Percentiles rank a stretch among this genome's conserved stretches.
Evolutionary conservation across 345 rosid species (phyloP).

Genomic region (Turnera subulata): DNA sequence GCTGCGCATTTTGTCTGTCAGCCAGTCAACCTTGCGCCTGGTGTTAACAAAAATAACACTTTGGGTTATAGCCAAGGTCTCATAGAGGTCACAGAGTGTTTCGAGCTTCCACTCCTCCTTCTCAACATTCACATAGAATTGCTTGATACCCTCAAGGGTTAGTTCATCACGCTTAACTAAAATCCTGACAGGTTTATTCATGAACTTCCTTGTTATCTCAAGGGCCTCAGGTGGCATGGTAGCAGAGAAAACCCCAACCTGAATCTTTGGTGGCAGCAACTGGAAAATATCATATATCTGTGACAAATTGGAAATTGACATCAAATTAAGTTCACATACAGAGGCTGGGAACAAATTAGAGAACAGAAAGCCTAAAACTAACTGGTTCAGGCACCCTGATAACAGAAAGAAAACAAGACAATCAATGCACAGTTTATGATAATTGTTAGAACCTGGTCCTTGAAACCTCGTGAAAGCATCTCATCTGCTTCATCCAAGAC

Average conservation of each 20-base stretch:
- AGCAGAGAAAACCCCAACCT: conserved; percentile 87
- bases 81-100: conserved; percentile 74
- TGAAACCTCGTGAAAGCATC: conserved; percentile 24
- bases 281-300: conserved; percentile 89
- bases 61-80: conserved; percentile 83
- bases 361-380: background rate
- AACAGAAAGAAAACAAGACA: background rate
- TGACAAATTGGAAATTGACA: background rate
- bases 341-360: no score
- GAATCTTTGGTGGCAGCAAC: conserved; percentile 65
- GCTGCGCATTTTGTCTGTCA: conserved; percentile 73
- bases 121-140: conserved; percentile 69
- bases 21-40: conserved; percentile 89
- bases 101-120: conserved; percentile 91
- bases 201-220: conserved; percentile 83
- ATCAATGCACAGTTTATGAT: background rate
- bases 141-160: conserved; percentile 90
- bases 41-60: conserved; percentile 91
- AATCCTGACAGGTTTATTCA: conserved; percentile 84
- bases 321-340: background rate
- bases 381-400: background rate
- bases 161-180: conserved; percentile 89
- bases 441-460: conserved; percentile 16
- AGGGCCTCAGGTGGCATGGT: conserved; percentile 95
- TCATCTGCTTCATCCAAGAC: conserved; percentile 24